Conservation (phyloP, 441 rosid genomes). For the Jatropha podagrica region DNA sequence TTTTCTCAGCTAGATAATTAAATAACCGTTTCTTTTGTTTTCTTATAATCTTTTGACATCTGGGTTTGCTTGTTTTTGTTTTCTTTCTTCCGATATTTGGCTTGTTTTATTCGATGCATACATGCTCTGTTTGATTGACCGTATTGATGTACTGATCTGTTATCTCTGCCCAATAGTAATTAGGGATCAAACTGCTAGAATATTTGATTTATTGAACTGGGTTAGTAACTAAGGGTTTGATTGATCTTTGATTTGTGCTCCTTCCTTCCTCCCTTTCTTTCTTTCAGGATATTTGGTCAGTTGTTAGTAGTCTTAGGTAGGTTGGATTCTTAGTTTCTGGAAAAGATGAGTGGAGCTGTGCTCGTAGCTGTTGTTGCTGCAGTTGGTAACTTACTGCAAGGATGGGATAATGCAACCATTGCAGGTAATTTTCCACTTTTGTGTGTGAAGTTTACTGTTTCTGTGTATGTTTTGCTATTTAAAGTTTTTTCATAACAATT, state of each 20-base stretch:
- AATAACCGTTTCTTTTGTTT: conserved; percentile 27
- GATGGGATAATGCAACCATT: conserved; percentile 99
- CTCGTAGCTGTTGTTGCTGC: conserved; percentile 92
- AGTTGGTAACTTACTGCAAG: conserved; percentile 91
- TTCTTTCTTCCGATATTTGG: background rate
- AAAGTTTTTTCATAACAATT: conserved; percentile 8
- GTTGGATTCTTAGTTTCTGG: conserved; percentile 28
- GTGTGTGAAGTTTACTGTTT: background rate
- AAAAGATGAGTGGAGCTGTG: conserved; percentile 83
- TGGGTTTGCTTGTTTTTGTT: conserved; percentile 22
- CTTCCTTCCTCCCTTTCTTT: conserved; percentile 5
- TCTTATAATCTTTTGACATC: conserved; percentile 35
- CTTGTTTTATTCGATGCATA: conserved; percentile 1
- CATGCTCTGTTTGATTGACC: conserved; percentile 10
- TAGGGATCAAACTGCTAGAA: conserved; percentile 13
- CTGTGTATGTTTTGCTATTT: background rate
- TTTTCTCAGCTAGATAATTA: conserved; percentile 29
- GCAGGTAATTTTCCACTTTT: conserved; percentile 60
- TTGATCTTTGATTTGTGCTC: conserved; percentile 27
- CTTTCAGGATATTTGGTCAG: conserved; percentile 30
- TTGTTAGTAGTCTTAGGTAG: conserved; percentile 24
- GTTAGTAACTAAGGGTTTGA: conserved; percentile 20
- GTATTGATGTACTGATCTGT: conserved; percentile 21
- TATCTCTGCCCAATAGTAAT: background rate
- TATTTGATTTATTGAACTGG: conserved; percentile 22